Evolutionary conservation across 176 grass and related monocot genomes (phyloP), one percentile per base, ranked within the genome.

Genomic region (Carex kokanica): DNA sequence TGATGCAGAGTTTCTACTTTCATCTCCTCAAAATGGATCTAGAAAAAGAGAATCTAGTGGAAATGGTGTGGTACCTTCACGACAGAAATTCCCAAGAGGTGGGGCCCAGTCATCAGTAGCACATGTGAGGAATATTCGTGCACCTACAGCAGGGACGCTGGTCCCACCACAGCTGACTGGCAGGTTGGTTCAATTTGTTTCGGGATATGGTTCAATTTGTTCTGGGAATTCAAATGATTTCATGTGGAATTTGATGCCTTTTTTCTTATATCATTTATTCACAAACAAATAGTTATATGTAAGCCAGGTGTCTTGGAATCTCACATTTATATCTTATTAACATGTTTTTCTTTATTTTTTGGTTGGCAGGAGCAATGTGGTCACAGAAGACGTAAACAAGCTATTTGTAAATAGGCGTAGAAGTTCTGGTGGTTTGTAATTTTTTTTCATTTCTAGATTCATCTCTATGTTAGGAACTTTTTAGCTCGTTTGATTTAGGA

Each of bases 311-410:
- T 85, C 45, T 79, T 78, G 41, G n/a, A 16, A 32, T 47, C 57
- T 57, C 17, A 24, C 34, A 75, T 64, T 65, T 57, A 56, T 3
- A 52, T 75, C 40, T 72, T 56, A 27, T 29, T 80, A 36, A 17
- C 78, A 41, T 45, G 1, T 79, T 80, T 38, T 66, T 75, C 47
- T 82, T 74, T 81, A 13, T 43, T 66, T 91, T 32, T 18, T 43
- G 12, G 34, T 81, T 90, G 66, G 24, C 89, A 99, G 93, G 93
- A 95, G 96, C 78, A 99, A 99, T 11, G 88, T 99, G 82, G 96
- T 99, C 64, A 99, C 96, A 6, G 96, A 99, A 95, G 96, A 99
- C 51, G 86, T 95, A 84, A 85, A 81, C 74, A 99, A 89, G 55
- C 61, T 95, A 5, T 99, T 99, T 89, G 93, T 99, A 83, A 81